Evolutionary conservation across 768 basidiomycete genomes (phyloP).

Genomic region (Pulveroboletus sp.): DNA sequence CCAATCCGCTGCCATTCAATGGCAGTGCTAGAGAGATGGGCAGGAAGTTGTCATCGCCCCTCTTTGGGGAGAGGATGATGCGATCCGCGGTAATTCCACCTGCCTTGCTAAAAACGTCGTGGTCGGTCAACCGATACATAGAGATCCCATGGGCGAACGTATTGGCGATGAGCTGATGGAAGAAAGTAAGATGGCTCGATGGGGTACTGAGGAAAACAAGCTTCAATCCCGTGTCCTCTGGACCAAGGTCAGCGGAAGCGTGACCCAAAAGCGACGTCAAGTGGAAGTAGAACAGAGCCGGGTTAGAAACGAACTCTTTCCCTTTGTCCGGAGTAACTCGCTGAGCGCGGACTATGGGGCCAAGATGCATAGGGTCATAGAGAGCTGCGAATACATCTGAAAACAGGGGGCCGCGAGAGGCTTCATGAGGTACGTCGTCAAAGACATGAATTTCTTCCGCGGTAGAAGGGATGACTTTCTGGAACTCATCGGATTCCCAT

Average conservation of each 20-base stretch:
- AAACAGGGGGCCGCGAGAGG: slow-evolving; percentile 61
- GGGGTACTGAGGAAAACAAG: slow-evolving; percentile 54
- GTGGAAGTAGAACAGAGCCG: slow-evolving; percentile 43
- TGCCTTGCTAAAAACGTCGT: slow-evolving; percentile 71
- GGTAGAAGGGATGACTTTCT: slow-evolving; percentile 51
- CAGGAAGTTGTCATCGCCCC: slow-evolving; percentile 32
- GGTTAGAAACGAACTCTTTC: slow-evolving; percentile 45
- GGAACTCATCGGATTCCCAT: slow-evolving; percentile 70
- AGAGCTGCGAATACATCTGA: slow-evolving; percentile 65
- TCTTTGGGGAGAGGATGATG: slow-evolving; percentile 56
- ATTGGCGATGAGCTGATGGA: slow-evolving; percentile 50
- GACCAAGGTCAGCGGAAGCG: slow-evolving; percentile 26
- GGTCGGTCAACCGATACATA: slow-evolving; percentile 58
- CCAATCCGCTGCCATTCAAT: slow-evolving; percentile 46
- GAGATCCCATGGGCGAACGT: slow-evolving; percentile 51
- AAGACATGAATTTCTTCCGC: slow-evolving; percentile 63
- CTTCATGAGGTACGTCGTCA: slow-evolving; percentile 67
- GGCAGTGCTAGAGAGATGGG: slow-evolving; percentile 58
- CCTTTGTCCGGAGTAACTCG: slow-evolving; percentile 55
- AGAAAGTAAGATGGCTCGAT: slow-evolving; percentile 38
- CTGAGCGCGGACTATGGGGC: slow-evolving; percentile 47
- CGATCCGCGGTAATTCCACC: slow-evolving; percentile 68
- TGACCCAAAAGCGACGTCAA: slow-evolving; percentile 23
- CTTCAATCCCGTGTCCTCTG: slow-evolving; percentile 31
- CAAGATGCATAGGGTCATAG: slow-evolving; percentile 36